These are phyloP conservation scores for Cytospora leucostoma DNA, from an alignment of 2,329 filamentous ascomycete species.

Conservation along the genomic window DNA sequence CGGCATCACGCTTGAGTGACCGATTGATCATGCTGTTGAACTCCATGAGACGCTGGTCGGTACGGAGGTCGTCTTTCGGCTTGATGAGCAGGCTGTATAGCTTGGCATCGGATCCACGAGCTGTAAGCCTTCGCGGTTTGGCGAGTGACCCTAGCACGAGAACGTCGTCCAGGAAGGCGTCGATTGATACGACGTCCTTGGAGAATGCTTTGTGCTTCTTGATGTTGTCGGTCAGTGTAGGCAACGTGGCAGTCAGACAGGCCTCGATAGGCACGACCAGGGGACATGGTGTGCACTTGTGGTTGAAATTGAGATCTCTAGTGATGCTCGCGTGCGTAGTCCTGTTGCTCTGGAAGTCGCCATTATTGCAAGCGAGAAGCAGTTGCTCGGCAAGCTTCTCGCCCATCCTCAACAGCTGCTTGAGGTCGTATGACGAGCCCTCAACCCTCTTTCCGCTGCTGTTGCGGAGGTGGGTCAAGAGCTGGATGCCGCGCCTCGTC, in stretches of 20 bases:
- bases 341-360: constrained; percentile 68
- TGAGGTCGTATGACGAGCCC: constrained; percentile 60
- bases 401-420: constrained; percentile 71
- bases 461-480: constrained; percentile 52
- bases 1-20: constrained; percentile 85
- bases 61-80: constrained; percentile 95
- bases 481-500: constrained; percentile 51
- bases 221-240: constrained; percentile 69
- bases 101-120: constrained; percentile 85
- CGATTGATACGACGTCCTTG: constrained; percentile 80
- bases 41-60: constrained; percentile 97
- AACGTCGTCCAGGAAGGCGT: constrained; percentile 81
- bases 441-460: constrained; percentile 53
- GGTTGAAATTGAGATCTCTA: constrained; percentile 79
- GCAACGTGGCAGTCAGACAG: constrained; percentile 80
- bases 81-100: constrained; percentile 92
- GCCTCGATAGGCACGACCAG: constrained; percentile 88
- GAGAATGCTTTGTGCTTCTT: constrained; percentile 85
- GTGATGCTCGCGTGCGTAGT: constrained; percentile 72
- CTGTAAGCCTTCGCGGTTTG: constrained; percentile 85
- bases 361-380: constrained; percentile 76
- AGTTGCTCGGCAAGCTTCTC: constrained; percentile 83
- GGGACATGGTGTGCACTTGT: constrained; percentile 77
- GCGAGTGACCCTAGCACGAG: constrained; percentile 88
- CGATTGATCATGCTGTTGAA: constrained; percentile 99